A percentile compares a stretch with the other conserved stretches of the same genome.
Evolutionary conservation across 2,329 filamentous ascomycete species (phyloP).

Genomic region (Geoglossum cookeanum): DNA sequence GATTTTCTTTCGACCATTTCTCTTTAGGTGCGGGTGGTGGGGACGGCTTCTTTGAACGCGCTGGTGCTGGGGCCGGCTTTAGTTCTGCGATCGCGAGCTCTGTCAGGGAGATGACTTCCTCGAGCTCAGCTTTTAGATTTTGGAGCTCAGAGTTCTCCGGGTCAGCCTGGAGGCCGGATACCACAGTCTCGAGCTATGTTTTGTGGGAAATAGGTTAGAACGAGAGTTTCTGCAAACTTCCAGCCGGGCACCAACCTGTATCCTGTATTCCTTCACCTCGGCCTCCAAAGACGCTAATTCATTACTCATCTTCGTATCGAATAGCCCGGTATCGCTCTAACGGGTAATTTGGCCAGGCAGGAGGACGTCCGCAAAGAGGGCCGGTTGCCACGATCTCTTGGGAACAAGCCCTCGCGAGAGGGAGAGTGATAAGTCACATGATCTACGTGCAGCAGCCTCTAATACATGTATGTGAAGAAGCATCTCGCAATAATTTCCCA

Average conservation of each 20-base stretch:
- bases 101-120: slow-evolving; percentile 61
- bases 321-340: background rate
- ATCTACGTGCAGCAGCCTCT: background rate
- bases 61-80: slow-evolving; percentile 36
- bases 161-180: slow-evolving; percentile 57
- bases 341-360: background rate
- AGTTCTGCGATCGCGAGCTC: slow-evolving; percentile 67
- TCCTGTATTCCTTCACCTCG: slow-evolving; percentile 38
- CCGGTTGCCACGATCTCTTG: background rate
- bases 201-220: background rate
- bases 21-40: slow-evolving; percentile 37
- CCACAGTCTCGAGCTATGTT: slow-evolving; percentile 54
- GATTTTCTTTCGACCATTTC: slow-evolving; percentile 66
- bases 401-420: no score
- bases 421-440: background rate
- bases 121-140: slow-evolving; percentile 60
- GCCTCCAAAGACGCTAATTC: slow-evolving; percentile 6
- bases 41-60: slow-evolving; percentile 25
- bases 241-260: slow-evolving; percentile 29
- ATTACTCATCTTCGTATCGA: background rate
- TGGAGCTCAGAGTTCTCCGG: slow-evolving; percentile 63
- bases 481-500: no score
- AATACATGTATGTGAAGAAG: no score
- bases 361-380: background rate
- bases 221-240: background rate